Evolutionary conservation across 345 rosid genomes (phyloP), one percentile per base, ranked within the genome.

Genomic region (Erucastrum elatum): DNA sequence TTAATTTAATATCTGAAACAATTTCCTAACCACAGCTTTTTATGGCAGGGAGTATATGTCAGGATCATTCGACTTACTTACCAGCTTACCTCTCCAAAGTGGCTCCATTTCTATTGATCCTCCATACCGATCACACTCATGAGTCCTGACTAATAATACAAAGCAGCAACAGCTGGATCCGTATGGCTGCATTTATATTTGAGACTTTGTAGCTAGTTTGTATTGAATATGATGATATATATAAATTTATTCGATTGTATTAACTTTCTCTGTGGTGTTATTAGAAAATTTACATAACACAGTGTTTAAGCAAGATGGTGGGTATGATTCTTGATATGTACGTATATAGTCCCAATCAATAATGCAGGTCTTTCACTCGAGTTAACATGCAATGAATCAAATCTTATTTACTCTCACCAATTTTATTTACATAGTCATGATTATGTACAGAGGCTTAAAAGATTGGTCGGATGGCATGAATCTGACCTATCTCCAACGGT

Each of bases 21-120:
- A 21, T 21, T 21, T 21, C 21, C 21, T 21, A 21, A 21, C 21
- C 21, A 21, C 21, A 21, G 21, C 84, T 58, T 84, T 84, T 13
- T 91, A 88, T 67, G 91, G 94, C 10, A 86, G 88, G 34, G 95
- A 90, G 80, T 87, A 77, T 81, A 31, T 91, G 85, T 82, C 96
- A 17, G 90, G 90, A 33, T 90, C 88, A 31, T 86, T 88, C 60
- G 76, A 86, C 81, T 60, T 84, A 81, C 87, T 88, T 68, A 26
- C 87, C 15, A 86, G 85, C 64, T 86, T 87, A 61, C 86, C 79
- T 62, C 86, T 80, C 31, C 53, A 5, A 46, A 46, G 49, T 76
- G 26, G n/a, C 55, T 70, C 86, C 62, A 77, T 88, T 73, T 82
- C 90, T 33, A 80, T 79, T 6, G 84, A 88, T 78, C 89, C 88